phyloP scores from a whole-genome alignment of 495 filamentous ascomycete genomes.

The Xylaria longipes region DNA sequence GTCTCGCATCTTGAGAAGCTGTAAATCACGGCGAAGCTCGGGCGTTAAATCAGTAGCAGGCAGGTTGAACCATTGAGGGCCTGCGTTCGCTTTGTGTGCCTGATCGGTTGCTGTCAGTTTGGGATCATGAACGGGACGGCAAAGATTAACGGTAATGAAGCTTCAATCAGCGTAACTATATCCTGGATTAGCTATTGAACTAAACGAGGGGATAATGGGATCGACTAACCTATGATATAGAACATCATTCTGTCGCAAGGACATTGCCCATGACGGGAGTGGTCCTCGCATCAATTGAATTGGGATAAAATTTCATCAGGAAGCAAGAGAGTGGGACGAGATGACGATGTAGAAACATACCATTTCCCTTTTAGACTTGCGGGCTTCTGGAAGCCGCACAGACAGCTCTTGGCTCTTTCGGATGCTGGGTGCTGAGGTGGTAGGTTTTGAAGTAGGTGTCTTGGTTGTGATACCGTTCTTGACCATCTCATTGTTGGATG shows the following conservation, averaged over 20 bases:
- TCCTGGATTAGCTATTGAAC: conserved; percentile 26
- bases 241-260: conserved; percentile 74
- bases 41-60: conserved; percentile 83
- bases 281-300: conserved; percentile 51
- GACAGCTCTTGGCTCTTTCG: conserved; percentile 44
- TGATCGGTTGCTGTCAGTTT: conserved; percentile 34
- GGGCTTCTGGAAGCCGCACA: conserved; percentile 48
- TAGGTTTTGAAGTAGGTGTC: conserved; percentile 23
- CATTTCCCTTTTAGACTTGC: conserved; percentile 46
- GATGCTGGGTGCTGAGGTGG: conserved; percentile 3
- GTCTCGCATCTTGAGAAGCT: conserved; percentile 84
- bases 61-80: conserved; percentile 79
- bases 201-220: conserved; percentile 3
- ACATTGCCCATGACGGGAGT: conserved; percentile 75
- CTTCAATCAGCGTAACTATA: conserved; percentile 99
- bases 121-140: conserved; percentile 21
- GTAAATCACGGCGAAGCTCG: conserved; percentile 84
- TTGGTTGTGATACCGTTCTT: conserved; percentile 27
- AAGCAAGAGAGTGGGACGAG: conserved; percentile 17
- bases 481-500: conserved; percentile 4
- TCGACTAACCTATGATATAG: conserved; percentile 28
- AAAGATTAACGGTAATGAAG: conserved; percentile 24
- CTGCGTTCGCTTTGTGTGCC: conserved; percentile 54
- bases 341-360: conserved; percentile 38
- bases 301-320: conserved; percentile 56